Evolutionary conservation across 495 filamentous ascomycete species (phyloP), one percentile per base, ranked within the genome.

Genomic region (Antarctomyces pellizariae): DNA sequence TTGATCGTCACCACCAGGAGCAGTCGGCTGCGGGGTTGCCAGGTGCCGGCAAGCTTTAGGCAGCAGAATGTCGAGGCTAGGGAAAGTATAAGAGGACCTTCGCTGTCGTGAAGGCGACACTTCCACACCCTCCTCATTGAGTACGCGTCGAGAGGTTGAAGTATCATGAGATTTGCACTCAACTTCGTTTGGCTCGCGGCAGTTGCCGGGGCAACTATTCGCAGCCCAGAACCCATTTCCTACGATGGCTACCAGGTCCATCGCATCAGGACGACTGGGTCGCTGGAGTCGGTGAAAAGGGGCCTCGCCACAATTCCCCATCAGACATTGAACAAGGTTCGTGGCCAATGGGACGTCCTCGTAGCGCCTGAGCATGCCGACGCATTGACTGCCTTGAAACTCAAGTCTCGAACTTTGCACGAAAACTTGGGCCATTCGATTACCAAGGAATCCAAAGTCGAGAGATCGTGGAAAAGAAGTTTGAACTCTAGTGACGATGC

Each of bases 341-440:
- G n/a, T 2, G 21, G 21, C n/a, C n/a, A 2, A 9, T 12, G n/a
- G n/a, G 21, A 23, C 13, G 13, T 23, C 6, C n/a, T 12, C 21
- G n/a, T 23, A 9, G n/a, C 21, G n/a, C 21, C 21, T 2, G 21
- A 23, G 2, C 21, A 23, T 9, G n/a, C n/a, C n/a, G 21, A 2
- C 6, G 13, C n/a, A 23, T 23, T 23, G n/a, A 12, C 21, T 7
- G 21, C n/a, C 6, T 12, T 23, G 2, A 12, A 12, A 23, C 13
- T 23, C n/a, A 7, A 7, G 4, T 23, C 13, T 12, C n/a, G 13
- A 12, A 12, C 13, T 9, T 12, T 34, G 32, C 32, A 34, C 15
- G 26, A 29, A 11, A 27, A 34, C 15, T 14, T 34, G 5, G 32
- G 32, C 8, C 14, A 14, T 1, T 28, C 24, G 7, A 34, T 34